Conservation (phyloP, 352 stramenopile species). For the Pythium aphanidermatum region DNA sequence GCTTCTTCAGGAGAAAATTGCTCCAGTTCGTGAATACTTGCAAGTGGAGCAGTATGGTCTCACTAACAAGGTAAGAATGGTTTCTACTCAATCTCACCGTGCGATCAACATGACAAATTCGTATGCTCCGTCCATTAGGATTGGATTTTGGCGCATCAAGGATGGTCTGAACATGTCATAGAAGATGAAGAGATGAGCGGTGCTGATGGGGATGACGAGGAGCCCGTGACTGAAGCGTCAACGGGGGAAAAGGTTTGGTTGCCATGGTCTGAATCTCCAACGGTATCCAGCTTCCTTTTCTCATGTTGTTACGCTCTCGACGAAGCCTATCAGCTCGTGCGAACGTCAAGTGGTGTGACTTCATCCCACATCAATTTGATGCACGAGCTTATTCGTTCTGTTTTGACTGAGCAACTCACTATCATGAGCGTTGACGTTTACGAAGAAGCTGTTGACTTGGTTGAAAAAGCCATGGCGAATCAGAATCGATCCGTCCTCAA, state of each 20-base stretch:
- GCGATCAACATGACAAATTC: not conserved
- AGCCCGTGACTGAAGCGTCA: too few species aligned
- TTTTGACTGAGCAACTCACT: constrained; percentile 73
- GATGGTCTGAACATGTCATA: constrained; percentile 71
- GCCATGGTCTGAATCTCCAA: constrained; percentile 77
- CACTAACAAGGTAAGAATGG: constrained; percentile 69
- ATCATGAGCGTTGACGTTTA: constrained; percentile 71
- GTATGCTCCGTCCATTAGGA: constrained; percentile 29
- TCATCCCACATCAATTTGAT: constrained; percentile 50
- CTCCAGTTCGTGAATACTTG: constrained; percentile 51
- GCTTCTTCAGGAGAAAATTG: constrained; percentile 55
- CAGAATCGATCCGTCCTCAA: constrained; percentile 54
- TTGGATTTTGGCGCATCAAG: constrained; percentile 68
- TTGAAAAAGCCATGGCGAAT: constrained; percentile 42
- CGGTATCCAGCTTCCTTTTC: constrained; percentile 80
- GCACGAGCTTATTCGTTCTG: constrained; percentile 57
- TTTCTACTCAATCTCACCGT: not conserved
- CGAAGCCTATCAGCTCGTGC: constrained; percentile 64
- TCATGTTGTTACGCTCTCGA: constrained; percentile 81
- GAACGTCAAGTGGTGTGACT: constrained; percentile 28
- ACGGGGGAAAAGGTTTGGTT: constrained; percentile 70
- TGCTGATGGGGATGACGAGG: constrained; percentile 34
- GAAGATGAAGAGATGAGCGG: constrained; percentile 29
- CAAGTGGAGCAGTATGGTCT: constrained; percentile 61
- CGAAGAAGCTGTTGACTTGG: constrained; percentile 48